These are phyloP conservation scores for Aspergillus sp. DNA, from an alignment of 2,329 filamentous ascomycete genomes.

Conservation along the genomic window DNA sequence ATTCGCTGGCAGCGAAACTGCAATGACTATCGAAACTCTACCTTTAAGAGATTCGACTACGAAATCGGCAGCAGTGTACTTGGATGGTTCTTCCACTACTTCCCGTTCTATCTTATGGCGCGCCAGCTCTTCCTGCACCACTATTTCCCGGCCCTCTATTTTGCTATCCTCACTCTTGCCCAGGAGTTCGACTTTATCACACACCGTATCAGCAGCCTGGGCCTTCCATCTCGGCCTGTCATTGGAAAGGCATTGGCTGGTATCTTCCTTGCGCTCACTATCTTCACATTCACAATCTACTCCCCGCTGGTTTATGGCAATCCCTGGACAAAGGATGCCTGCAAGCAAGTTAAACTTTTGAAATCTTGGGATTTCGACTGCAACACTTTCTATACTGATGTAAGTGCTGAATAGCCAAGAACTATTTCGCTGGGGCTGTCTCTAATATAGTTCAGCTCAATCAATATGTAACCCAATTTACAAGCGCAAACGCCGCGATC, in stretches of 20 bases:
- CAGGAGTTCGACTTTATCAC: constrained; percentile 87
- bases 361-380: constrained; percentile 96
- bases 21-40: constrained; percentile 78
- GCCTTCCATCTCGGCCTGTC: constrained; percentile 70
- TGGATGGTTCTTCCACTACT: constrained; percentile 97
- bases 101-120: constrained; percentile 98
- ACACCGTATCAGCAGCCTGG: constrained; percentile 70
- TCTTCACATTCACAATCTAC: constrained; percentile 80
- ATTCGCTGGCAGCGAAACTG: constrained; percentile 94
- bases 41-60: constrained; percentile 97
- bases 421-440: constrained; percentile 23
- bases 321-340: constrained; percentile 87
- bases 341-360: constrained; percentile 84
- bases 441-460: constrained; percentile 43
- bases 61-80: constrained; percentile 89
- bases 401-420: constrained; percentile 62
- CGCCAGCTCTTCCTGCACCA: constrained; percentile 98
- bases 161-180: constrained; percentile 85
- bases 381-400: constrained; percentile 84
- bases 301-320: constrained; percentile 92
- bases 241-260: constrained; percentile 77
- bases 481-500: constrained; percentile 26
- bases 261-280: constrained; percentile 72
- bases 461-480: constrained; percentile 43
- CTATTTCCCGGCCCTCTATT: constrained; percentile 96